Base-by-base conservation (phyloP, 2,329 filamentous ascomycete species). In the Exutisphaerella laricina region DNA sequence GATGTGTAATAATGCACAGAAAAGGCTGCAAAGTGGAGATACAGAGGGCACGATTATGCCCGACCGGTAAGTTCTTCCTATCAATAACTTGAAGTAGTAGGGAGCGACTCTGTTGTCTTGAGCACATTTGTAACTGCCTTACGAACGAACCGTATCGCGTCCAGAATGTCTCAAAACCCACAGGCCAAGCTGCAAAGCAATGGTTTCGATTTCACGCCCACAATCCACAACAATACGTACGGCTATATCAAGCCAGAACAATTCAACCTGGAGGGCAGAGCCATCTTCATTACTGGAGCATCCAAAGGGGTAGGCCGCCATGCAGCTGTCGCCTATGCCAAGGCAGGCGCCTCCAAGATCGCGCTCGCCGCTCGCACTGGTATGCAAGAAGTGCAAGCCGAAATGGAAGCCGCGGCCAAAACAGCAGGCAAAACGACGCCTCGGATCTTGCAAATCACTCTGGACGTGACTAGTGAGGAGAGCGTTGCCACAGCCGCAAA, bases 271-370 rank as follows among this genome's bases (percentile, higher is more conserved):
- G 32, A 48, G 5, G 66, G 64, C 21, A 67, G 67, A 46, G 54
- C 62, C 3, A 63, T 75, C 34, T 66, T 83, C 39, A 70, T 82
- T 34, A 78, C 72, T 0, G 79, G 78, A 4, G 57, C 57, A 4
- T 51, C 49, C 6, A 51, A 50, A 21, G 59, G 59, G 16, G 50
- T 60, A 22, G 78, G 79, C 5, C 66, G 66, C 3, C 69, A 71
- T 10, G 75, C 71, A 3, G 77, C 76, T 1, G 55, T 75, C 12
- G 70, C 73, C 9, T 82, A 72, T 52, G 78, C 77, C 14, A 63
- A 64, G 50, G 77, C 78, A 3, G 73, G 74, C 2, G 72, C 70
- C 17, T 67, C 71, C 1, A 56, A 63, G 20, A 77, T 84, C 43
- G 73, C 71, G 18, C 63, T 82, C 16, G 70, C 64, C 6, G 77